phyloP scores from a whole-genome alignment of 78 protist species.

The Dictyostelium brefeldianum region DNA sequence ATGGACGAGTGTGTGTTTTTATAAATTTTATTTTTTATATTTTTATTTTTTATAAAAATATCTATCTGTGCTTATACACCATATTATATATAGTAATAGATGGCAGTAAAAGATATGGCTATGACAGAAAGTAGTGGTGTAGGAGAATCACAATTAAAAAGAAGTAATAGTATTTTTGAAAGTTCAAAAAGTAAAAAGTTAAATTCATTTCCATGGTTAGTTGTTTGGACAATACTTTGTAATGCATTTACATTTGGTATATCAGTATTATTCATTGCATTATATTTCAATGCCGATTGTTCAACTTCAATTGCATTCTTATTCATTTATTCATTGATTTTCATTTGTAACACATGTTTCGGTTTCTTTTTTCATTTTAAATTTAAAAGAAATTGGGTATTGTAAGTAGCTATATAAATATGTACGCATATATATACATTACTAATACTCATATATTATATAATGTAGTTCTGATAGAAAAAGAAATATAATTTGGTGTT shows the following conservation, averaged over 20 bases:
- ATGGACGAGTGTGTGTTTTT: too few species aligned
- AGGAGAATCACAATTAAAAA: neutral
- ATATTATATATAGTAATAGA: too few species aligned
- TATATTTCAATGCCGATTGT: neutral
- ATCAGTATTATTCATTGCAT: neutral
- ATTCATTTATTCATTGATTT: slow-evolving; percentile 7
- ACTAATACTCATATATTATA: neutral
- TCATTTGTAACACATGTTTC: neutral
- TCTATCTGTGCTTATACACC: too few species aligned
- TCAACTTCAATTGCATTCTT: neutral
- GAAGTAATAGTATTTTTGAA: slow-evolving; percentile 16
- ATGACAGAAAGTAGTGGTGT: too few species aligned
- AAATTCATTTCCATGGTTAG: neutral
- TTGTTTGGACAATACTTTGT: neutral
- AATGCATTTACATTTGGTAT: neutral
- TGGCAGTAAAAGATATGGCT: too few species aligned
- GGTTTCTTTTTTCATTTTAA: neutral
- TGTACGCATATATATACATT: neutral
- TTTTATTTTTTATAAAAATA: too few species aligned
- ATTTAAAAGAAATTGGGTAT: neutral
- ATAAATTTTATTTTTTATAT: too few species aligned
- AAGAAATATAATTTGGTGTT: neutral
- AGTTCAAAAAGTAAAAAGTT: neutral
- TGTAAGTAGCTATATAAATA: neutral
- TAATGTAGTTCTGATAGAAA: neutral